Evolutionary conservation across 2,329 filamentous ascomycete species (phyloP).

Genomic region (Fonsecaea multimorphosa): DNA sequence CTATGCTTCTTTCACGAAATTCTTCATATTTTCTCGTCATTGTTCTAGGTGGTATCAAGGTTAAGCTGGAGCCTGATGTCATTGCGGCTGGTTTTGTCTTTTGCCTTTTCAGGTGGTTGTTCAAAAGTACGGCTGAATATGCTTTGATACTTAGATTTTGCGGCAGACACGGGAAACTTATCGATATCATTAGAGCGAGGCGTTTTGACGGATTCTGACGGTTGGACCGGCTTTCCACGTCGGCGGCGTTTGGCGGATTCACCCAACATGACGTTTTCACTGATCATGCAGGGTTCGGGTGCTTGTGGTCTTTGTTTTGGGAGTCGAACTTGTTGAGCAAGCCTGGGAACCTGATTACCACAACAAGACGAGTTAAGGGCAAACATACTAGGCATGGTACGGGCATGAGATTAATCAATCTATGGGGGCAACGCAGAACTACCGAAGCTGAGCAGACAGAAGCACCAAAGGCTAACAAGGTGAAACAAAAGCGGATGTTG

Average conservation of each 20-base stretch:
- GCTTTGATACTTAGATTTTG: slow-evolving; percentile 2
- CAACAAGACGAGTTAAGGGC: neutral
- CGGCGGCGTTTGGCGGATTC: neutral
- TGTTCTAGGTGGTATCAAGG: neutral
- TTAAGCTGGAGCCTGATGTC: neutral
- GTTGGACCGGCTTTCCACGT: neutral
- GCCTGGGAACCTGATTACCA: neutral
- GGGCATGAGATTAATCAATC: neutral
- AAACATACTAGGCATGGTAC: neutral
- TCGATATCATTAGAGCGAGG: slow-evolving; percentile 10
- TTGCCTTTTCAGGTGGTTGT: neutral
- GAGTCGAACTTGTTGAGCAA: neutral
- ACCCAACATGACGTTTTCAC: neutral
- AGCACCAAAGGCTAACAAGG: neutral
- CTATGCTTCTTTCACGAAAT: neutral
- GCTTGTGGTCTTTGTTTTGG: neutral
- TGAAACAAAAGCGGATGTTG: neutral
- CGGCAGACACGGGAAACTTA: neutral
- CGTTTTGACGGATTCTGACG: slow-evolving; percentile 10
- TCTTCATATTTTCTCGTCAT: neutral
- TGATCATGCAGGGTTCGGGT: neutral
- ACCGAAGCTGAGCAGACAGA: neutral
- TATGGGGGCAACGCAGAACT: neutral
- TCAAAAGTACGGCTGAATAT: slow-evolving; percentile 10
- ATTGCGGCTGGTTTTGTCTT: slow-evolving; percentile 1